Percentiles rank a stretch among this genome's conserved stretches.
These are phyloP conservation scores for Neonectria neomacrospora DNA, from an alignment of 2,329 filamentous ascomycete genomes.

Conservation along the genomic window DNA sequence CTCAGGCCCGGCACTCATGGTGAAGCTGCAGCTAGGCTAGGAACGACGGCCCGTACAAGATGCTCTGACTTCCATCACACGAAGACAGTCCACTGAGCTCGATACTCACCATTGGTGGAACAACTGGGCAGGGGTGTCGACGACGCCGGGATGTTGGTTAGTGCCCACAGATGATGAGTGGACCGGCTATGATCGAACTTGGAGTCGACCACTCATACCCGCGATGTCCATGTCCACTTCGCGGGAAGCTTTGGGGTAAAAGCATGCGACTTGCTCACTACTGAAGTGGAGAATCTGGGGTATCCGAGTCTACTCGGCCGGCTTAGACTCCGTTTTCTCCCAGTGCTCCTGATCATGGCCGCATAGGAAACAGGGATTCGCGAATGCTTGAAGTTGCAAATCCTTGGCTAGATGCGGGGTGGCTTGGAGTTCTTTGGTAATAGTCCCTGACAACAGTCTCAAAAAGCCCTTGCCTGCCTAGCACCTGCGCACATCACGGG, in stretches of 20 bases:
- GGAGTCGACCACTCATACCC: conserved; percentile 30
- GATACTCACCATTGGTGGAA: conserved; percentile 40
- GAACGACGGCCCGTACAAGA: conserved; percentile 40
- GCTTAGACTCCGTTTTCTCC: conserved; percentile 20
- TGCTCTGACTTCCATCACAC: conserved; percentile 4
- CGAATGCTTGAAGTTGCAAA: not conserved
- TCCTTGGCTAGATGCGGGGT: conserved; percentile 1
- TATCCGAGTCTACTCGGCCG: conserved; percentile 22
- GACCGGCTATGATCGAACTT: conserved; percentile 36
- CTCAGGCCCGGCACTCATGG: conserved; percentile 12
- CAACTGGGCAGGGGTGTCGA: conserved; percentile 30
- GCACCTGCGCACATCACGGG: conserved; percentile 11
- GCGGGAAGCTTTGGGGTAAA: conserved; percentile 24
- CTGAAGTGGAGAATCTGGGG: conserved; percentile 40
- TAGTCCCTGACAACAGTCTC: conserved; percentile 2
- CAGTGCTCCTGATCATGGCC: conserved; percentile 5
- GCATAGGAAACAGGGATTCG: not conserved
- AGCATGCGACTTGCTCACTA: conserved; percentile 10
- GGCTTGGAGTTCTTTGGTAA: not conserved
- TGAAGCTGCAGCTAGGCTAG: conserved; percentile 28
- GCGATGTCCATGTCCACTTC: conserved; percentile 24
- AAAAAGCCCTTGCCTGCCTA: not conserved
- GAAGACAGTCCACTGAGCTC: conserved; percentile 10
- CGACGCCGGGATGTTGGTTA: conserved; percentile 12
- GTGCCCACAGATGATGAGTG: conserved; percentile 32